Evolutionary conservation across 1,284 basidiomycete species (phyloP).

Genomic region (Ganoderma lucidum): DNA sequence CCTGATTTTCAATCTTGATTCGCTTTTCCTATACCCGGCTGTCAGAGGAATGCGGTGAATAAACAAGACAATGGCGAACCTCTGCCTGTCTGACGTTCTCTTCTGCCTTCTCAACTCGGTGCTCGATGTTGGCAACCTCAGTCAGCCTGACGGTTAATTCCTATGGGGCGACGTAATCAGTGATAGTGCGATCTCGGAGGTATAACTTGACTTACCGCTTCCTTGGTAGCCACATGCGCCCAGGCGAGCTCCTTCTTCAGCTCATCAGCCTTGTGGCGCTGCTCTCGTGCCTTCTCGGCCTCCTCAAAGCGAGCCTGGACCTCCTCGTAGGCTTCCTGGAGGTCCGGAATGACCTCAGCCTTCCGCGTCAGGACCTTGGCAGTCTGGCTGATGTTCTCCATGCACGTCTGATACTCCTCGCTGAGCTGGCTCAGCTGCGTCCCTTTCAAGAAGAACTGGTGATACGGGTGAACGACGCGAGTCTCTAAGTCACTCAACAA

Average conservation of each 20-base stretch:
- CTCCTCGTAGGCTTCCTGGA: constrained; percentile 67
- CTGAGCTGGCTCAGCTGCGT: constrained; percentile 91
- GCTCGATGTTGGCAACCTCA: constrained; percentile 56
- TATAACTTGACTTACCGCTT: constrained; percentile 51
- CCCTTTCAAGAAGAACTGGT: constrained; percentile 92
- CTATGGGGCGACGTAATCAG: constrained; percentile 36
- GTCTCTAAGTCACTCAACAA: neutral
- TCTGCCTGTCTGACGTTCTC: constrained; percentile 53
- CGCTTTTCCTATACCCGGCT: constrained; percentile 47
- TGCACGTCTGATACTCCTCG: constrained; percentile 85
- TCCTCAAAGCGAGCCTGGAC: constrained; percentile 73
- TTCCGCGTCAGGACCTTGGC: constrained; percentile 71
- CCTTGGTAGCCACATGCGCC: constrained; percentile 84
- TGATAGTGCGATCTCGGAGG: no score
- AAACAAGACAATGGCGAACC: constrained; percentile 43
- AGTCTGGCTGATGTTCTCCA: constrained; percentile 76
- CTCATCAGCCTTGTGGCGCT: constrained; percentile 71
- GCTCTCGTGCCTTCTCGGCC: constrained; percentile 76
- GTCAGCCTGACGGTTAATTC: constrained; percentile 62
- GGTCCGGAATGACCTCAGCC: constrained; percentile 77
- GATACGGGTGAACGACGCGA: neutral
- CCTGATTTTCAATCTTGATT: constrained; percentile 51
- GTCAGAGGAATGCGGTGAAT: constrained; percentile 3
- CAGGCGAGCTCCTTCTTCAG: constrained; percentile 89
- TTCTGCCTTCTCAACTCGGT: constrained; percentile 60